These are phyloP conservation scores for Pythium phragmiticola DNA, from an alignment of 352 stramenopile genomes.

Conservation along the genomic window DNA sequence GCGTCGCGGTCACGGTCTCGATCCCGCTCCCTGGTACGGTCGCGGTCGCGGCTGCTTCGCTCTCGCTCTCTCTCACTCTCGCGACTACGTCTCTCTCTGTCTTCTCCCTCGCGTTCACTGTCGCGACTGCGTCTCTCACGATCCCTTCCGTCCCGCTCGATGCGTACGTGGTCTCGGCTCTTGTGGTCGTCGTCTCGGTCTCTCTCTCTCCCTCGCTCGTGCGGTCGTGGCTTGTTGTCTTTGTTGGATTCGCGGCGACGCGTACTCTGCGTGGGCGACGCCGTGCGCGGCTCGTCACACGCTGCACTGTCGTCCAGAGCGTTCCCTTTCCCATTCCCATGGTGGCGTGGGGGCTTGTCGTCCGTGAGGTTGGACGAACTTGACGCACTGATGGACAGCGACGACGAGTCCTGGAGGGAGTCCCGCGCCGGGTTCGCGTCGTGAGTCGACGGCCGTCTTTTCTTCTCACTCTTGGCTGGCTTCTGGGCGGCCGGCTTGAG, in stretches of 20 bases:
- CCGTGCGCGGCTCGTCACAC: slow-evolving; percentile 26
- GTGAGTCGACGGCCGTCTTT: slow-evolving; percentile 27
- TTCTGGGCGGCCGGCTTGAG: neutral
- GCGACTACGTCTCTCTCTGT: slow-evolving; percentile 1
- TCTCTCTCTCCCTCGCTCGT: slow-evolving; percentile 6
- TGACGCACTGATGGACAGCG: slow-evolving; percentile 13
- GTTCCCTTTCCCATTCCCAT: neutral
- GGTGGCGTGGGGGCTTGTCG: slow-evolving; percentile 19
- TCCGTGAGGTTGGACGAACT: slow-evolving; percentile 27
- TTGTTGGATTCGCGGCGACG: slow-evolving; percentile 20
- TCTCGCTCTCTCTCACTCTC: slow-evolving; percentile 17
- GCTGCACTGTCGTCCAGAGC: slow-evolving; percentile 9
- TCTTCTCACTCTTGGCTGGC: slow-evolving; percentile 32
- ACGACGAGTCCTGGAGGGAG: slow-evolving; percentile 22
- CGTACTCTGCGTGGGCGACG: slow-evolving; percentile 30
- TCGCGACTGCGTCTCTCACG: slow-evolving; percentile 14
- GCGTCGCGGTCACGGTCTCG: slow-evolving; percentile 19
- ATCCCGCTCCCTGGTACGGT: slow-evolving; percentile 16
- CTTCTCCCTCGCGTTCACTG: slow-evolving; percentile 27
- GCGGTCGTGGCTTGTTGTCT: slow-evolving; percentile 16
- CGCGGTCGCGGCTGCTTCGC: slow-evolving; percentile 21
- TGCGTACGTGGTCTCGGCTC: slow-evolving; percentile 22
- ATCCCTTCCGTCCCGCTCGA: slow-evolving; percentile 25
- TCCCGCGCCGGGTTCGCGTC: slow-evolving; percentile 19
- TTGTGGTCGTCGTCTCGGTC: slow-evolving; percentile 13